Conservation (phyloP, 2,329 filamentous ascomycete species). For the Chrysoporthe cubensis region DNA sequence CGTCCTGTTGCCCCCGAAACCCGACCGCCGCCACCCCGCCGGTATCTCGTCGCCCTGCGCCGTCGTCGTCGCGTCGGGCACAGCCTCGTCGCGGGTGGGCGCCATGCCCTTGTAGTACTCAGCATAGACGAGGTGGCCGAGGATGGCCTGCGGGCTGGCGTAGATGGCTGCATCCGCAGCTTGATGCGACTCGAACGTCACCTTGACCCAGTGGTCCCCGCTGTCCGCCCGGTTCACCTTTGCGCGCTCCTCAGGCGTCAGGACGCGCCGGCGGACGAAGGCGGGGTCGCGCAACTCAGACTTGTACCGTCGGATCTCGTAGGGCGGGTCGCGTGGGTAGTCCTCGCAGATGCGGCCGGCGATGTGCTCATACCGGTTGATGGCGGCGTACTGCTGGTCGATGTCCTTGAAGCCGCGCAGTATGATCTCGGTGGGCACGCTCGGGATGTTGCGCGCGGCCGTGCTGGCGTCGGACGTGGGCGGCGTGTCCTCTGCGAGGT, state of each 20-base stretch:
- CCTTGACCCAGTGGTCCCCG: slow-evolving; percentile 89
- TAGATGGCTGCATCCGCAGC: slow-evolving; percentile 72
- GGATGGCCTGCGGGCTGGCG: slow-evolving; percentile 71
- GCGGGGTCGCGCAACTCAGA: slow-evolving; percentile 75
- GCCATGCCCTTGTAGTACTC: slow-evolving; percentile 70
- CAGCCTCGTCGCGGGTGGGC: slow-evolving; percentile 65
- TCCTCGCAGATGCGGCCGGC: slow-evolving; percentile 90
- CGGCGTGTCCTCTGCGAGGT: slow-evolving; percentile 28
- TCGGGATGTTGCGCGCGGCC: slow-evolving; percentile 37
- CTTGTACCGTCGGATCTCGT: slow-evolving; percentile 71
- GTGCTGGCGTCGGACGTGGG: slow-evolving; percentile 30
- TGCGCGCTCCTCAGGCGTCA: slow-evolving; percentile 73
- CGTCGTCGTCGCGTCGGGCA: slow-evolving; percentile 55
- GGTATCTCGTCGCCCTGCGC: slow-evolving; percentile 31
- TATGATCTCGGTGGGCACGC: slow-evolving; percentile 72
- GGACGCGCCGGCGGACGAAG: slow-evolving; percentile 64
- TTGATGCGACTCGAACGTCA: slow-evolving; percentile 76
- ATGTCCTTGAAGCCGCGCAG: slow-evolving; percentile 76
- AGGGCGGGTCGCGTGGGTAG: slow-evolving; percentile 83
- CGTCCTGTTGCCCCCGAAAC: slow-evolving; percentile 29
- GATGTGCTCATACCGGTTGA: slow-evolving; percentile 85
- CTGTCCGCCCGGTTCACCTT: slow-evolving; percentile 83
- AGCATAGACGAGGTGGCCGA: slow-evolving; percentile 72
- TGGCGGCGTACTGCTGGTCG: slow-evolving; percentile 79
- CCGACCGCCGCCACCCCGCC: slow-evolving; percentile 33